Evolutionary conservation across 345 rosid genomes (phyloP), one percentile per base, ranked within the genome.

Genomic region (Salix arbutifolia): DNA sequence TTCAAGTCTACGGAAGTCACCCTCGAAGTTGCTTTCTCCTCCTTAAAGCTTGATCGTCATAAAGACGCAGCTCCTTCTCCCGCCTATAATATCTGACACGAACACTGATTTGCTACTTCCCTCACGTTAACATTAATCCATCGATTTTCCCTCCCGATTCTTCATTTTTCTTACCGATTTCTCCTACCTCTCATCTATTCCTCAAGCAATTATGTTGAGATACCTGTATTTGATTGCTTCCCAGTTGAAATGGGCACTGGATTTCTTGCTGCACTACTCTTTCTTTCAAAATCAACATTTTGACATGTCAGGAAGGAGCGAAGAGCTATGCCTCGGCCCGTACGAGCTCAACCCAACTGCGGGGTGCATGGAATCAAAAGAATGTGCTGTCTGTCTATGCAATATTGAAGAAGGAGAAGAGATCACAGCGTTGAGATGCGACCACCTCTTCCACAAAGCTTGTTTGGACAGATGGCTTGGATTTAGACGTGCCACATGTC

Each of bases 401-500:
- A 35, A 38, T 31, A 37, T 76, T 56, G 74, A 76, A n/a, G 65
- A 44, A 31, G 80, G 67, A 42, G 78, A 73, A 17, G 81, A 84
- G 67, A 69, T 44, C 30, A 72, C 69, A 23, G 72, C 77, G 5
- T 2, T 80, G 78, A 77, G 79, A 53, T 84, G 84, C 31, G 46
- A 25, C 31, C 86, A 80, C 56, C 5, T 71, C 13, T 77, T 80
- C 23, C 86, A 80, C 44, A 62, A 69, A 7, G 75, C 14, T 9
- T 78, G 84, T 50, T 42, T 77, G 66, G 77, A 74, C 28, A 67
- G 69, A 6, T 84, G 80, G 79, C 16, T 67, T 7, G 64, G 17
- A 11, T 62, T 42, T 67, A 14, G 31, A 2, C 50, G 0, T 1
- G 12, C 46, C 10, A 77, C 77, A 0, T 80, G 86, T 40, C 86